Conservation (phyloP, 164 flowering plant species). For the Euptelea pleiosperma region DNA sequence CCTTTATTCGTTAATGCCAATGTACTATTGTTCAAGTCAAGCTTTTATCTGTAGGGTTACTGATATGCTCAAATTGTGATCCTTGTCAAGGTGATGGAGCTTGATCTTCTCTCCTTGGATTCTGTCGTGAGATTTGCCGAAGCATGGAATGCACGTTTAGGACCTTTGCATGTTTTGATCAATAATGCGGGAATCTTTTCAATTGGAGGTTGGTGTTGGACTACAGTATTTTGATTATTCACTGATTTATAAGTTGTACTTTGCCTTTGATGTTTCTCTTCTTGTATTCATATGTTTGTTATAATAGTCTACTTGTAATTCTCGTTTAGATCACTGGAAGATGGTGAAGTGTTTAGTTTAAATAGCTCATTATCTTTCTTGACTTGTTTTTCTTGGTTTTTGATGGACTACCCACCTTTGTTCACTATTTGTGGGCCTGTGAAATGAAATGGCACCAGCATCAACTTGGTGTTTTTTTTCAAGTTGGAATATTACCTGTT, state of each 20-base stretch:
- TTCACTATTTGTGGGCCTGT: too few relatives aligned
- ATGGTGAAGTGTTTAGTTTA: neutral
- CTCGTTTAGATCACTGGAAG: neutral
- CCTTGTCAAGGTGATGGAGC: constrained; percentile 73
- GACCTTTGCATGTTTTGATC: constrained; percentile 82
- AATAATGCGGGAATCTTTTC: constrained; percentile 95
- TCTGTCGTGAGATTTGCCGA: constrained; percentile 82
- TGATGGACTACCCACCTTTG: too few relatives aligned
- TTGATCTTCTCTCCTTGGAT: constrained; percentile 89
- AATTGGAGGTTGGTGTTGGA: constrained; percentile 68
- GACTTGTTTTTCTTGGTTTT: too few relatives aligned
- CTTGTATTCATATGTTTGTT: neutral
- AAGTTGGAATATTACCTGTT: too few relatives aligned
- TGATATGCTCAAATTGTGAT: constrained; percentile 15
- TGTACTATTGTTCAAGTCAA: constrained; percentile 4
- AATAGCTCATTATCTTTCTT: neutral
- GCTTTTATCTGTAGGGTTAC: constrained; percentile 11
- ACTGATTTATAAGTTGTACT: neutral
- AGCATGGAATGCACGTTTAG: constrained; percentile 81
- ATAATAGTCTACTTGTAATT: neutral
- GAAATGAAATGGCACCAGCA: too few relatives aligned
- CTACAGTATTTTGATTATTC: neutral
- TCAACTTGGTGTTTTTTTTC: too few relatives aligned
- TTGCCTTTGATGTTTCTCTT: neutral
- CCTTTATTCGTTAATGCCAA: neutral